These are phyloP conservation scores for Lecanicillium sp. DNA, from an alignment of 2,329 filamentous ascomycete species.

Conservation along the genomic window DNA sequence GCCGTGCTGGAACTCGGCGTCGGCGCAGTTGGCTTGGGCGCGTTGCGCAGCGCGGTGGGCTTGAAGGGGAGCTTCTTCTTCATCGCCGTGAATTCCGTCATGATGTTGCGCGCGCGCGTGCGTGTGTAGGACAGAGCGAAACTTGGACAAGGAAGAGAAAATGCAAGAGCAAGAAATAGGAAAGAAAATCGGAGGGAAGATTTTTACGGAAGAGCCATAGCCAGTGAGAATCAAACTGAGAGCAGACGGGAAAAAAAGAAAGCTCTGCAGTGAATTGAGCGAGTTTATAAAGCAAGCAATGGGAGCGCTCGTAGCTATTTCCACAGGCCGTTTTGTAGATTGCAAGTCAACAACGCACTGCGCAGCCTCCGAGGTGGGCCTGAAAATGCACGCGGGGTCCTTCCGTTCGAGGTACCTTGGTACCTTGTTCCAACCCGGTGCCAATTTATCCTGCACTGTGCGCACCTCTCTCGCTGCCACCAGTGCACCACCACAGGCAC, in stretches of 20 bases:
- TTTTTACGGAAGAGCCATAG: neutral
- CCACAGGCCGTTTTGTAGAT: neutral
- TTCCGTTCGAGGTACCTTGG: neutral
- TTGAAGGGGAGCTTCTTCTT: conserved; percentile 45
- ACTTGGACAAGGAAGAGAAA: neutral
- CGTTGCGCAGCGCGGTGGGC: conserved; percentile 37
- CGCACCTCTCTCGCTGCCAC: neutral
- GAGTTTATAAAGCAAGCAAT: neutral
- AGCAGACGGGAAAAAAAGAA: neutral
- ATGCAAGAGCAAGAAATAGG: conserved; percentile 1
- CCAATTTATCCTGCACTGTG: conserved; percentile 1
- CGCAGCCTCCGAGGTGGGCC: no score
- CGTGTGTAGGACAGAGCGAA: neutral
- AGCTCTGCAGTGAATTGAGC: neutral
- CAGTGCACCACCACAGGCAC: neutral
- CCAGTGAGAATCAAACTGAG: neutral
- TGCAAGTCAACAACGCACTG: neutral
- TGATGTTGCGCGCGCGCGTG: conserved; percentile 21
- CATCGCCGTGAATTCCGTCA: conserved; percentile 27
- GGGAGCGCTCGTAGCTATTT: neutral
- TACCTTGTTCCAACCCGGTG: conserved; percentile 10
- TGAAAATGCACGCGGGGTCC: neutral
- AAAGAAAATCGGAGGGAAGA: conserved; percentile 11
- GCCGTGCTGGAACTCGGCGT: conserved; percentile 17
- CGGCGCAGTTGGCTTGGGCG: conserved; percentile 19